These are phyloP conservation scores for Aureobasidium sp. DNA, from an alignment of 2,329 filamentous ascomycete species.

Conservation along the genomic window DNA sequence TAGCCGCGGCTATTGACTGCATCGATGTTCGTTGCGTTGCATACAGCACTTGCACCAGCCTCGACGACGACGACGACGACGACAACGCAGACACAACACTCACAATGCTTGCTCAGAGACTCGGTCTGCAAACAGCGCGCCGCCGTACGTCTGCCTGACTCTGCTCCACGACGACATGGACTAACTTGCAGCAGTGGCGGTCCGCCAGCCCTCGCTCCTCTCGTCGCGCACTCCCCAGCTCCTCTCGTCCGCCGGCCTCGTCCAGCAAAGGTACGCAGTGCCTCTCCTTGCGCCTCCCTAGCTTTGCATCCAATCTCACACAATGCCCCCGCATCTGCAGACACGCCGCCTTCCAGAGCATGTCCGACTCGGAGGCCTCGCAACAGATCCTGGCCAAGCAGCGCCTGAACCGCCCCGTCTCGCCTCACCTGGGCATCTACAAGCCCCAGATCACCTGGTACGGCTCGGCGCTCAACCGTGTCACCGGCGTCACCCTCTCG, in stretches of 20 bases:
- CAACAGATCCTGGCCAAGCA: slow-evolving; percentile 66
- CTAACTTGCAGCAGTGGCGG: slow-evolving; percentile 31
- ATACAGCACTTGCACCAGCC: background rate
- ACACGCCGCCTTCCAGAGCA: slow-evolving; percentile 47
- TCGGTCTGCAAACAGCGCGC: slow-evolving; percentile 36
- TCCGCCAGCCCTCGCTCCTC: slow-evolving; percentile 37
- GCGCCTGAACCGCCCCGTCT: slow-evolving; percentile 70
- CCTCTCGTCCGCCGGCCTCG: slow-evolving; percentile 30
- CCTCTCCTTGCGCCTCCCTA: slow-evolving; percentile 3
- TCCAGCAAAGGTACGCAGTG: slow-evolving; percentile 39
- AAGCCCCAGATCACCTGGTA: slow-evolving; percentile 78
- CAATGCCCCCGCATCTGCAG: slow-evolving; percentile 20
- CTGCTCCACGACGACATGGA: background rate
- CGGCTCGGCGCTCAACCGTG: slow-evolving; percentile 65
- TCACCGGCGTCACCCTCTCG: slow-evolving; percentile 68
- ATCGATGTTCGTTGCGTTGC: too few relatives aligned
- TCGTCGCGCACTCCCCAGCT: slow-evolving; percentile 35
- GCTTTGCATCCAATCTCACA: slow-evolving; percentile 14
- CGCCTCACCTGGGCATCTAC: slow-evolving; percentile 83
- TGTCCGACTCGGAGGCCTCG: slow-evolving; percentile 44
- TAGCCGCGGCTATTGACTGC: background rate
- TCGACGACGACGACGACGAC: background rate
- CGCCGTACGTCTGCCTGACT: slow-evolving; percentile 25
- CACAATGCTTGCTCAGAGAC: slow-evolving; percentile 38
- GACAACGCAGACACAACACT: background rate